Evolutionary conservation across 495 filamentous ascomycete genomes (phyloP).

Genomic region (Parmelia sp.): DNA sequence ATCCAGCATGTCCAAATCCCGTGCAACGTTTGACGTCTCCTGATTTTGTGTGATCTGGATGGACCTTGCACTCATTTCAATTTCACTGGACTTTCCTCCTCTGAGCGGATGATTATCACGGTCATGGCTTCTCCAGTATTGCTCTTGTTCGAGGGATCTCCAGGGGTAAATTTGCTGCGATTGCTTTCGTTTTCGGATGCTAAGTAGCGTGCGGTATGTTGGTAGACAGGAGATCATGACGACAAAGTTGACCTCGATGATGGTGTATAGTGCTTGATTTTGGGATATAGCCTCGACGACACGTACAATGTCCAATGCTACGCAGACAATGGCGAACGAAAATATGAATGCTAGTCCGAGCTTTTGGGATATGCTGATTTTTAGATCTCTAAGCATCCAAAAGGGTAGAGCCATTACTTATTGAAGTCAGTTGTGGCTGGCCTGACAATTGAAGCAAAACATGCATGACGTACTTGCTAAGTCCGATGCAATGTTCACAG

Average conservation of each 20-base stretch:
- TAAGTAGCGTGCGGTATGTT: constrained; percentile 2
- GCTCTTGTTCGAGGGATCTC: not conserved
- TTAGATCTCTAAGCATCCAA: constrained; percentile 4
- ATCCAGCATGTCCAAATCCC: not conserved
- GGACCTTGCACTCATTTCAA: not conserved
- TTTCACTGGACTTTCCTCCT: not conserved
- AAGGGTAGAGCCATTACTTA: constrained; percentile 14
- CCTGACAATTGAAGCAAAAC: not conserved
- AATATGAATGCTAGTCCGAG: constrained; percentile 14
- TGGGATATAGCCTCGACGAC: constrained; percentile 1
- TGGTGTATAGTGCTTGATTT: constrained; percentile 10
- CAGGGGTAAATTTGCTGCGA: not conserved
- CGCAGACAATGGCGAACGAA: constrained; percentile 7
- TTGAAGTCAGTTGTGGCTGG: not conserved
- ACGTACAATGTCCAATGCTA: constrained; percentile 15
- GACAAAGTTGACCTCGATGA: constrained; percentile 12
- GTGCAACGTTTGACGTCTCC: not conserved
- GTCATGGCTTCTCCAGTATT: not conserved
- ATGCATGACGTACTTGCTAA: constrained; percentile 8
- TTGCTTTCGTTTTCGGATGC: not conserved
- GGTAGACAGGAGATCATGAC: constrained; percentile 15
- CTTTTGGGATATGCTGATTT: constrained; percentile 11
- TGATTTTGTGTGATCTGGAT: not conserved
- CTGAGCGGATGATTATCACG: constrained; percentile 1
- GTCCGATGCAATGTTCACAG: constrained; percentile 12